Base-by-base conservation (phyloP, 2,329 filamentous ascomycete species). In the Colletotrichum tropicicola region DNA sequence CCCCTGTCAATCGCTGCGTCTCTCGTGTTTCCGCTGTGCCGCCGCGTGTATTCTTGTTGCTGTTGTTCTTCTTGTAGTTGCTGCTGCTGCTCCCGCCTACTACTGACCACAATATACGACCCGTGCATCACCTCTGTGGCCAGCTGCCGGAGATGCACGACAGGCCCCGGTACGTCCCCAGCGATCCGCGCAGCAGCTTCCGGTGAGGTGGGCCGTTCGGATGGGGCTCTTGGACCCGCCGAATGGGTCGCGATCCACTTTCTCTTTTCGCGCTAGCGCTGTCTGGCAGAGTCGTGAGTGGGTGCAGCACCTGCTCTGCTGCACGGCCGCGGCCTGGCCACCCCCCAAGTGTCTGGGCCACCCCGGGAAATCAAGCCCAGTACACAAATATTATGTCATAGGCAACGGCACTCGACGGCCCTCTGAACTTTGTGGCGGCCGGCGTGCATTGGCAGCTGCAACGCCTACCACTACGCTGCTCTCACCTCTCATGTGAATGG, bases 341-440 rank as follows among this genome's bases (percentile, higher is more conserved):
- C 54, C 32, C 45, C 25, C 51, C 51, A 56, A 37, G 27, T 41
- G 49, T 53, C 57, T 48, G 61, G 61, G 44, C 57, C 49, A 49
- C 56, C 49, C 37, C 27, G 25, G 51, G 21, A 28, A 49, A 48
- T 5, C 54, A 39, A 51, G 32, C 21, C 32, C 13, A 6, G 44
- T 13, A 41, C 51, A 37, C 49, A 61, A 51, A 51, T 45, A 65
- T 61, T 65, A 65, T 65, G 62, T 65, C 62, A 65, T 65, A 65
- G 57, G 35, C 48, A 52, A 30, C 39, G 52, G 58, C 30, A 41
- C 21, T 8, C n/a, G n/a, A 12, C 13, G 2, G 32, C 28, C 12
- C 32, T 35, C n/a, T 35, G 7, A n/a, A n/a, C 28, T 51, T 43
- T 39, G 28, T n/a, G n/a, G n/a, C 57, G 32, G 28, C 25, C 48